Evolutionary conservation across 257 asterid genomes (phyloP).

Genomic region (Nicotiana undulata): DNA sequence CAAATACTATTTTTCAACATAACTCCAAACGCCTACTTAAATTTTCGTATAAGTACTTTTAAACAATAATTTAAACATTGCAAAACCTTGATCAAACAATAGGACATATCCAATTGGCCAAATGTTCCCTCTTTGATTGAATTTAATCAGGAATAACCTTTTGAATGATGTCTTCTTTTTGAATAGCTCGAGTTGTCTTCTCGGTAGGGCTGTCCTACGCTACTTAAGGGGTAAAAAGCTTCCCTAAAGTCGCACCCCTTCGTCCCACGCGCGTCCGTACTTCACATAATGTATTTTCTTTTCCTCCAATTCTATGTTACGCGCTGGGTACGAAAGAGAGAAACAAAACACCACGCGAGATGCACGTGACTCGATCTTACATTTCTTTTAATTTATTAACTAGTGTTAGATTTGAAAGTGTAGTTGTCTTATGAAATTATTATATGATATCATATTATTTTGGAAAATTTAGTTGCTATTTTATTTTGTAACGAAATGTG

Average conservation of each 20-base stretch:
- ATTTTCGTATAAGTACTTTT: too few relatives aligned
- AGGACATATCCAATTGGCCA: too few relatives aligned
- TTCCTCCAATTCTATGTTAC: not conserved
- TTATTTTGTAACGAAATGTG: too few relatives aligned
- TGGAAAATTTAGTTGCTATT: too few relatives aligned
- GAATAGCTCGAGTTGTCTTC: slow-evolving; percentile 9
- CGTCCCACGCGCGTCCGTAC: slow-evolving; percentile 26
- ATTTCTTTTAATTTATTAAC: not conserved
- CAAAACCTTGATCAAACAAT: too few relatives aligned
- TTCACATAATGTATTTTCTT: not conserved
- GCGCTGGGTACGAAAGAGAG: not conserved
- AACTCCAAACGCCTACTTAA: too few relatives aligned
- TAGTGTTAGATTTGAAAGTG: not conserved
- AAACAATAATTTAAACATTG: too few relatives aligned
- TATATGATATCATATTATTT: too few relatives aligned
- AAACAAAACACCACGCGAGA: slow-evolving; percentile 7
- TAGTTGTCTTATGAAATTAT: too few relatives aligned
- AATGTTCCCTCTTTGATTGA: too few relatives aligned
- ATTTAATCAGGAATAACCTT: not conserved
- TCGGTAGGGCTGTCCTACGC: slow-evolving; percentile 7
- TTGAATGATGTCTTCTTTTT: not conserved
- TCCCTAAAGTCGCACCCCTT: not conserved
- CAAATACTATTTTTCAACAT: too few relatives aligned
- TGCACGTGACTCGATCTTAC: slow-evolving; percentile 16
- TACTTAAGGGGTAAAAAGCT: not conserved